Percentiles rank a stretch among this genome's conserved stretches.
phyloP scores from a whole-genome alignment of 177 flowering plant species.

The Tripterygium wilfordii region DNA sequence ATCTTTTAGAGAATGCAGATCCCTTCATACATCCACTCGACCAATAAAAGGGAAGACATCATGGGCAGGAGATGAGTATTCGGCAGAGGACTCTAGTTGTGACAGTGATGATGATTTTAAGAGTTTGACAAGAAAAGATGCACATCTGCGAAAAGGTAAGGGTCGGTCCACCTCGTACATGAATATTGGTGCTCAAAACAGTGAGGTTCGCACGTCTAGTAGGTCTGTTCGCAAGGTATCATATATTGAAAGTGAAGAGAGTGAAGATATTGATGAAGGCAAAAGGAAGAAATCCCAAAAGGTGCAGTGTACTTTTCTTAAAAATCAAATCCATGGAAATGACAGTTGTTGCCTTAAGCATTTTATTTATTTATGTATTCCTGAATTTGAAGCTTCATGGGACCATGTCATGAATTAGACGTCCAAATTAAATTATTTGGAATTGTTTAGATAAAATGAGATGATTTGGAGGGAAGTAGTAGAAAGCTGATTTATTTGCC shows the following conservation, averaged over 20 bases:
- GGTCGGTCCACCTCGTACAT: constrained; percentile 33
- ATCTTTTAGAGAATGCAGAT: constrained; percentile 39
- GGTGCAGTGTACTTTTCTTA: constrained; percentile 42
- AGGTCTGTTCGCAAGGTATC: constrained; percentile 87
- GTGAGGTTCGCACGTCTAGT: constrained; percentile 75
- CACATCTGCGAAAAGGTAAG: constrained; percentile 35
- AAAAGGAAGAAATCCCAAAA: constrained; percentile 67
- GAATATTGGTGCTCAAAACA: constrained; percentile 25
- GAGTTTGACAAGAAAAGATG: constrained; percentile 37
- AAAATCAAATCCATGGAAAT: too few relatives aligned
- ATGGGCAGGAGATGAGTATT: constrained; percentile 60
- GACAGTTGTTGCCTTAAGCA: too few relatives aligned
- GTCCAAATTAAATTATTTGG: too few relatives aligned
- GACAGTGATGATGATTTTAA: constrained; percentile 64
- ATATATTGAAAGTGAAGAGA: constrained; percentile 96
- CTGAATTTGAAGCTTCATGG: too few relatives aligned
- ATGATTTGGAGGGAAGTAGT: too few relatives aligned
- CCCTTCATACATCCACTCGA: constrained; percentile 31
- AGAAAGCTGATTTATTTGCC: too few relatives aligned
- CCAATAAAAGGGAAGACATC: constrained; percentile 49
- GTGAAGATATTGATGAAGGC: constrained; percentile 81
- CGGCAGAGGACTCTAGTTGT: constrained; percentile 60
- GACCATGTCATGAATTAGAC: too few relatives aligned
- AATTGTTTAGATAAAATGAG: too few relatives aligned
- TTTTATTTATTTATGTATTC: too few relatives aligned